phyloP scores from a whole-genome alignment of 805 yeast species.

The Kluyveromyces siamensis region DNA sequence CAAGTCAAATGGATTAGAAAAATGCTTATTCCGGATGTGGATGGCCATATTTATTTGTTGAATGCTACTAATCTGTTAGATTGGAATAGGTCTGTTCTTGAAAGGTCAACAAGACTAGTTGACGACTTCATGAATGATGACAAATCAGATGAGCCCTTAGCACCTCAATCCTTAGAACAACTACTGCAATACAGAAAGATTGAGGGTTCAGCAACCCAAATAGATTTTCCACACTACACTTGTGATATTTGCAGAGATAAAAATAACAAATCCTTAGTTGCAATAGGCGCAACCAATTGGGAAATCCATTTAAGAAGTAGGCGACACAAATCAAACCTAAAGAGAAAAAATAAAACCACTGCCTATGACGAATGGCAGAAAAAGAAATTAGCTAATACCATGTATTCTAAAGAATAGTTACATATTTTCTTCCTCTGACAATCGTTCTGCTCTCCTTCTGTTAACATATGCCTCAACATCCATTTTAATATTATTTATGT shows the following conservation, averaged over 20 bases:
- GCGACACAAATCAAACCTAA: slow-evolving; percentile 51
- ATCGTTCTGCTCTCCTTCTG: slow-evolving; percentile 42
- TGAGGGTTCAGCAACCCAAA: slow-evolving; percentile 5
- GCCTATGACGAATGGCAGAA: slow-evolving; percentile 41
- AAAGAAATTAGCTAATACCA: slow-evolving; percentile 3
- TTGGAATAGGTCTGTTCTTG: slow-evolving; percentile 53
- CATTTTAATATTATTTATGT: slow-evolving; percentile 29
- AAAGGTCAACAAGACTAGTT: slow-evolving; percentile 46
- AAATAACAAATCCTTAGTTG: slow-evolving; percentile 45
- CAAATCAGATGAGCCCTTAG: slow-evolving; percentile 17
- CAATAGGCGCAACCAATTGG: slow-evolving; percentile 71
- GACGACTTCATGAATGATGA: slow-evolving; percentile 28
- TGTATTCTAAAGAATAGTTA: background rate
- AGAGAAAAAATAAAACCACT: slow-evolving; percentile 40
- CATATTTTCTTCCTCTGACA: slow-evolving; percentile 10
- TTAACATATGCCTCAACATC: slow-evolving; percentile 47
- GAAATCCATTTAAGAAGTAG: slow-evolving; percentile 56
- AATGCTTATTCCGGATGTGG: slow-evolving; percentile 50
- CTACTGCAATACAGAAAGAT: slow-evolving; percentile 12
- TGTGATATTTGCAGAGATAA: slow-evolving; percentile 61
- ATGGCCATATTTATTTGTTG: slow-evolving; percentile 55
- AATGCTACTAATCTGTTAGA: slow-evolving; percentile 63
- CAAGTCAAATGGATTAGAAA: slow-evolving; percentile 90
- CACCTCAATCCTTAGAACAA: slow-evolving; percentile 32
- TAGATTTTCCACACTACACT: slow-evolving; percentile 53